Evolutionary conservation across 179 eudicot genomes (phyloP).

Genomic region (Actinidia arguta): DNA sequence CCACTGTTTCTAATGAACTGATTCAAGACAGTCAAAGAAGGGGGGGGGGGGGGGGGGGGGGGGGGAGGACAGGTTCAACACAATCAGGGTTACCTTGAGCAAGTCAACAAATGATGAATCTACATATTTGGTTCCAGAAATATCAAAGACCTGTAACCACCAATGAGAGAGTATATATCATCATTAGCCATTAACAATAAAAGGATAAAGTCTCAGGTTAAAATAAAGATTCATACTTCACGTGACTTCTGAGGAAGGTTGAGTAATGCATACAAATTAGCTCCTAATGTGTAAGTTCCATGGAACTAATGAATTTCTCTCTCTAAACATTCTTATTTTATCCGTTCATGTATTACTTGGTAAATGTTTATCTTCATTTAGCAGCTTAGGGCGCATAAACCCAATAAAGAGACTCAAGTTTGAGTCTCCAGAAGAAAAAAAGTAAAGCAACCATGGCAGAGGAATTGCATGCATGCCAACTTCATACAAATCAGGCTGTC

Average conservation of each 20-base stretch:
- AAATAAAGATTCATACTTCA: no score
- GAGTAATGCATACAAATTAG: not conserved
- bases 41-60: no score
- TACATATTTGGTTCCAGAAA: constrained; percentile 37
- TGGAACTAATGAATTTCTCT: not conserved
- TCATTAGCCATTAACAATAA: not conserved
- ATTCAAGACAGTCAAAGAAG: no score
- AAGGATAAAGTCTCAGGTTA: not conserved
- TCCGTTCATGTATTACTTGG: not conserved
- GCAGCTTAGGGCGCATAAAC: not conserved
- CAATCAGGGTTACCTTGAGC: constrained; percentile 63
- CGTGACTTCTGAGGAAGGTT: not conserved
- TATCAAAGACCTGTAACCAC: constrained; percentile 69
- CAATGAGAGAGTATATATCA: constrained; percentile 17
- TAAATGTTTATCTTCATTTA: not conserved
- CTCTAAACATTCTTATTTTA: no score
- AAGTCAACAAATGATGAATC: constrained; percentile 60
- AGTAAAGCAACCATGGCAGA: not conserved
- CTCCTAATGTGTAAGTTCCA: not conserved
- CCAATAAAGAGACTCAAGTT: not conserved
- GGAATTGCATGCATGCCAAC: not conserved
- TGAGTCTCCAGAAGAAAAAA: not conserved
- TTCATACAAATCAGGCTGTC: not conserved
- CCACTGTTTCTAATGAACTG: not conserved
- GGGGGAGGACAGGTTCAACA: no score